Conservation (phyloP, 805 yeast genomes). For the Brettanomyces anomalus region DNA sequence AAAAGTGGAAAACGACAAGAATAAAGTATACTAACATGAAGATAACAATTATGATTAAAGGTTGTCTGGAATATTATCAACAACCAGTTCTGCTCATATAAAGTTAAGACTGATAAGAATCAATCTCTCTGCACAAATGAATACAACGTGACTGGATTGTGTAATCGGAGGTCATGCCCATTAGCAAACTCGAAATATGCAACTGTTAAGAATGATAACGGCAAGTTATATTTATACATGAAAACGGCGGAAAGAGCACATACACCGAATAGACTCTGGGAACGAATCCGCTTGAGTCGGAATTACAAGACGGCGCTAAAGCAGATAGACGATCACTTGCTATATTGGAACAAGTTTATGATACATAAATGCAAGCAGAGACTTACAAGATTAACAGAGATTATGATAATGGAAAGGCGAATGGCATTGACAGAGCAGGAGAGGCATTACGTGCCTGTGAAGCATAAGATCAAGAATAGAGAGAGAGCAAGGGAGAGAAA, state of each 20-base stretch:
- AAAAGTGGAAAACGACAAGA: background rate
- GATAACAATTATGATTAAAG: conserved; percentile 22
- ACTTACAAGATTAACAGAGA: conserved; percentile 88
- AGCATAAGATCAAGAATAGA: conserved; percentile 90
- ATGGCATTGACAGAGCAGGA: conserved; percentile 89
- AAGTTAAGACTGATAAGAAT: conserved; percentile 77
- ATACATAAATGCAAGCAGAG: conserved; percentile 95
- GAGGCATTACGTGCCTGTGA: conserved; percentile 85
- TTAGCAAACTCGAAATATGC: conserved; percentile 90
- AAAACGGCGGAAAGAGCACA: conserved; percentile 98
- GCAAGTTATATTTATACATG: conserved; percentile 79
- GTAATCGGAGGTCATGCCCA: conserved; percentile 92
- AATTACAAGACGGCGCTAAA: conserved; percentile 81
- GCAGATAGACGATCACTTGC: conserved; percentile 79
- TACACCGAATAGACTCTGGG: conserved; percentile 92
- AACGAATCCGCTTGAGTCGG: conserved; percentile 81
- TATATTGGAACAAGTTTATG: conserved; percentile 89
- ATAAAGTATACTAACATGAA: conserved; percentile 5
- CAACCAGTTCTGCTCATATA: conserved; percentile 92
- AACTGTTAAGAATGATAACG: conserved; percentile 73
- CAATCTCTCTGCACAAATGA: conserved; percentile 95
- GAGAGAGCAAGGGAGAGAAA: conserved; percentile 93
- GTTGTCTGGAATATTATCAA: conserved; percentile 96
- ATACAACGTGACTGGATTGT: conserved; percentile 90
- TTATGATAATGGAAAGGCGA: conserved; percentile 90